phyloP scores from a whole-genome alignment of 2,329 filamentous ascomycete species.

The Diplodia intermedia region DNA sequence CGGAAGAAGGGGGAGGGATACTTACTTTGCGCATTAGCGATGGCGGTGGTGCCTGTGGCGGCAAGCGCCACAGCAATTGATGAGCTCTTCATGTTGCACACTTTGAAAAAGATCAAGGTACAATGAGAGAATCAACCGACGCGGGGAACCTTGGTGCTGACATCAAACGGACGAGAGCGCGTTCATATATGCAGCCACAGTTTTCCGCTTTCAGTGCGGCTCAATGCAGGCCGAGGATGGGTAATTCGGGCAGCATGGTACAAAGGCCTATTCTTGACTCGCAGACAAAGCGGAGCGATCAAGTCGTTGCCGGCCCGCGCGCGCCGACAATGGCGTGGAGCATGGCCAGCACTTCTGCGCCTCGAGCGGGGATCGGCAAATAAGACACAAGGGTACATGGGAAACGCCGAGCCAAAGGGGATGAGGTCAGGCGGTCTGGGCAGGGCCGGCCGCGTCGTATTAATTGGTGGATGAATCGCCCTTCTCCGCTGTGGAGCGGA shows the following conservation, averaged over 20 bases:
- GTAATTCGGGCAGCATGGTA: background rate
- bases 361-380: background rate
- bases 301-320: background rate
- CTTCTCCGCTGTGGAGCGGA: conserved; percentile 3
- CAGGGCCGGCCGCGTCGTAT: background rate
- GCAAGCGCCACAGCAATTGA: background rate
- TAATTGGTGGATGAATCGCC: conserved; percentile 23
- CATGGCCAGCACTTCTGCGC: conserved; percentile 3
- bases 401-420: conserved; percentile 15
- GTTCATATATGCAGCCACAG: background rate
- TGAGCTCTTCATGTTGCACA: conserved; percentile 1
- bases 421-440: conserved; percentile 12
- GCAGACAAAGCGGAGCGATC: background rate
- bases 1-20: background rate
- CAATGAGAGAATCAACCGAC: background rate
- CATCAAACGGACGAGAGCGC: background rate
- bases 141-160: too few species aligned
- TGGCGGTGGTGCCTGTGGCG: background rate
- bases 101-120: background rate
- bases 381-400: background rate
- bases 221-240: background rate
- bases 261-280: background rate
- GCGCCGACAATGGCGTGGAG: background rate
- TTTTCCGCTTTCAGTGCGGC: background rate
- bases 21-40: conserved; percentile 6